A percentile compares a stretch with the other conserved stretches of the same genome.
Conservation (phyloP, 2,329 filamentous ascomycete species). For the Aspergillus sp. region DNA sequence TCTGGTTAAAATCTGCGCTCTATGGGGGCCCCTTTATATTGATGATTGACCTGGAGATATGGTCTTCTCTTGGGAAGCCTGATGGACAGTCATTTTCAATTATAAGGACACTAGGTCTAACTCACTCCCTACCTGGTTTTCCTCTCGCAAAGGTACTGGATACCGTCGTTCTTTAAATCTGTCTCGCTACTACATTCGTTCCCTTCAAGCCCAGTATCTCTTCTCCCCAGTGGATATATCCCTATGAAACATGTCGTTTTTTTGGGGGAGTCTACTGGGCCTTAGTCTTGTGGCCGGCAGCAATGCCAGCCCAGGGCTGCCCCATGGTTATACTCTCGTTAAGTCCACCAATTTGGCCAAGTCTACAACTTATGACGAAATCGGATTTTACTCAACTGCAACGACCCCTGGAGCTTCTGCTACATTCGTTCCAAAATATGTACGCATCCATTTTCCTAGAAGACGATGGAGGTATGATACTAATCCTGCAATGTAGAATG, state of each 20-base stretch:
- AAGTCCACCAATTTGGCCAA: background rate
- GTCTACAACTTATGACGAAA: background rate
- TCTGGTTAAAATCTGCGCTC: background rate
- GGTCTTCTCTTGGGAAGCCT: too few species aligned
- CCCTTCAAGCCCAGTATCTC: background rate
- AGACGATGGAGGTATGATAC: background rate
- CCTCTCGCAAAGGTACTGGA: background rate
- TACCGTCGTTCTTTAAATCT: background rate
- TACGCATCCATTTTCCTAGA: background rate
- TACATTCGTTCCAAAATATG: background rate
- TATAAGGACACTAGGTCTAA: background rate
- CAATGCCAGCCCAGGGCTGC: background rate
- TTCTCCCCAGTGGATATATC: background rate
- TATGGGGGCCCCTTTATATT: background rate
- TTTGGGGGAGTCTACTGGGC: background rate
- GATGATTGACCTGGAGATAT: background rate
- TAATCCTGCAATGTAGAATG: background rate
- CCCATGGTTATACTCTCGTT: background rate
- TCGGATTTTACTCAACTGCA: background rate
- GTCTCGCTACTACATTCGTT: background rate
- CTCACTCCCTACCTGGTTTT: background rate
- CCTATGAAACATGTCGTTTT: background rate
- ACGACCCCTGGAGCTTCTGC: background rate
- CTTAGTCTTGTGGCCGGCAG: background rate
- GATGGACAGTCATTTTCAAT: background rate